These are phyloP conservation scores for Butyriboletus loyo DNA, from an alignment of 768 basidiomycete species.

Conservation along the genomic window DNA sequence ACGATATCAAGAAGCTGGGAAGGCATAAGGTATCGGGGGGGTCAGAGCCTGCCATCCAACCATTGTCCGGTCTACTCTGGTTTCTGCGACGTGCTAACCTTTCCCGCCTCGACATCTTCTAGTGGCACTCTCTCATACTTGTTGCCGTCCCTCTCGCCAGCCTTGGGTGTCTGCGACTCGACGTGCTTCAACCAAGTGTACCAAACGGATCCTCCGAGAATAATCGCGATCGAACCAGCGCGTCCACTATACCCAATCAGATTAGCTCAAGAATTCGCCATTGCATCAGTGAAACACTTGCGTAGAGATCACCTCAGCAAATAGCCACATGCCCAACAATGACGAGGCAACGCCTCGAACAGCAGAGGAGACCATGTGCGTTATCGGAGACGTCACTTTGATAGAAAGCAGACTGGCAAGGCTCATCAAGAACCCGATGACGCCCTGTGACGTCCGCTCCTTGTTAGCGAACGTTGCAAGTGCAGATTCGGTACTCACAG, in stretches of 20 bases:
- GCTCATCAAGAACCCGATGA: slow-evolving; percentile 91
- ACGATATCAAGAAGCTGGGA: slow-evolving; percentile 8
- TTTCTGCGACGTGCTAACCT: slow-evolving; percentile 20
- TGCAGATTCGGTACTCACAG: slow-evolving; percentile 43
- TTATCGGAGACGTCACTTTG: slow-evolving; percentile 96
- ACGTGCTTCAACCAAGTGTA: slow-evolving; percentile 88
- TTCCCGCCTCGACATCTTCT: slow-evolving; percentile 61
- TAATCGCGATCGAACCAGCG: slow-evolving; percentile 73
- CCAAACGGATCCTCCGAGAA: slow-evolving; percentile 76
- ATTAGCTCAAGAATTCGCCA: neutral
- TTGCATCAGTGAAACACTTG: slow-evolving; percentile 35
- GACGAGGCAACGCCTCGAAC: slow-evolving; percentile 94
- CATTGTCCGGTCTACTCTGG: slow-evolving; percentile 24
- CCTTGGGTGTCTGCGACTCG: slow-evolving; percentile 49
- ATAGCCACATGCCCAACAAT: slow-evolving; percentile 75
- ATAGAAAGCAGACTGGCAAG: slow-evolving; percentile 91
- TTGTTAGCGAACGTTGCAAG: slow-evolving; percentile 1
- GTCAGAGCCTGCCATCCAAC: slow-evolving; percentile 1
- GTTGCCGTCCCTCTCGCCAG: slow-evolving; percentile 24
- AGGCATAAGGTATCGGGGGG: slow-evolving; percentile 14
- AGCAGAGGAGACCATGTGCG: slow-evolving; percentile 96
- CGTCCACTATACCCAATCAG: slow-evolving; percentile 56
- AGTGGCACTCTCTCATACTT: slow-evolving; percentile 62
- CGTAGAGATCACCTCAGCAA: slow-evolving; percentile 78
- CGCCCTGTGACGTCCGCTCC: slow-evolving; percentile 47